Base-by-base conservation (phyloP, 345 rosid genomes). In the Adansonia digitata region DNA sequence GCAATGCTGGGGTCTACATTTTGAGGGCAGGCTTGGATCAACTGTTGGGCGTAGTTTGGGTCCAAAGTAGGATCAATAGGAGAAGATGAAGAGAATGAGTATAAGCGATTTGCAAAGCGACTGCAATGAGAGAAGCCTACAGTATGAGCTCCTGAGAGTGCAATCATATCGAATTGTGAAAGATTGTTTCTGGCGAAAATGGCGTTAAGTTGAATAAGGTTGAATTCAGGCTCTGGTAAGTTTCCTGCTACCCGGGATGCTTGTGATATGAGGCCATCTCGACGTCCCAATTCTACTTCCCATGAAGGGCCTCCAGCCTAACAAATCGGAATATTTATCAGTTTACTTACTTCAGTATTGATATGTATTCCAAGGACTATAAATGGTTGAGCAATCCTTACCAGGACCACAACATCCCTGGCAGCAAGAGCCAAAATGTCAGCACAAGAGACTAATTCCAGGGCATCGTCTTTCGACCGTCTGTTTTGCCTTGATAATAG, bases 91-190 rank as follows among this genome's bases (percentile, higher is more conserved):
- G 97, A 87, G 85, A 83, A 92, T 0, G 86, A 82, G 82, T 95
- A 84, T 74, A 93, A 65, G 14, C 98, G 90, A 55, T 87, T 75
- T 1, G 90, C 81, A 3, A 95, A 89, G 60, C 92, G 90, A 69
- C 55, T 11, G 81, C 96, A 95, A 70, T 93, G 97, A 55, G 98
- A 91, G 85, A 91, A 93, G 53, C 98, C 98, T 4, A 95, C 6
- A 0, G 98, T 93, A 71, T 95, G 99, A 11, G 91, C 94, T n/a
- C 97, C 99, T 0, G 96, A 95, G 35, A 95, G 92, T 13, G 98
- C 97, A 62, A 95, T 84, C 99, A 91, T 88, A 69, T 95, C 98
- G 17, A 77, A 37, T 59, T 88, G 85, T 20, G 72, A 86, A 2
- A 95, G 93, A 72, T 71, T 76, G 82, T 91, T 69, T 7, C 70